Evolutionary conservation across 306 rosid species (phyloP).

Genomic region (Pyrus bretschneideri): DNA sequence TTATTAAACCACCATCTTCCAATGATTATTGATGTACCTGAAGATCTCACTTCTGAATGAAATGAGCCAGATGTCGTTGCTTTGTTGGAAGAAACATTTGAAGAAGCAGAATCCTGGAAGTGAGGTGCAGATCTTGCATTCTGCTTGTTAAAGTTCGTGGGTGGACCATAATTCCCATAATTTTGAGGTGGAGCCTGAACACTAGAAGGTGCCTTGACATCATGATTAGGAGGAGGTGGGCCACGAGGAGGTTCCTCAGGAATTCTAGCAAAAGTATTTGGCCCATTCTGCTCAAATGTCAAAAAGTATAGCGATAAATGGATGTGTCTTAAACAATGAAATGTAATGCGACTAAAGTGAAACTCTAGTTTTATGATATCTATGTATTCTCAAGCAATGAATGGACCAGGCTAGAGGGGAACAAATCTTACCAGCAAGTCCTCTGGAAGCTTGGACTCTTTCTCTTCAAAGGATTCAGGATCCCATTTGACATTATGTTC

Average conservation of each 20-base stretch:
- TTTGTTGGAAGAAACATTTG: conserved; percentile 22
- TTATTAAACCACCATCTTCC: neutral
- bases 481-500: conserved; percentile 93
- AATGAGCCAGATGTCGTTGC: conserved; percentile 28
- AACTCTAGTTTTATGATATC: neutral
- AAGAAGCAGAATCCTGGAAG: conserved; percentile 26
- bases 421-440: conserved; percentile 58
- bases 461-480: conserved; percentile 58
- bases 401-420: conserved; percentile 1
- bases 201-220: conserved; percentile 36
- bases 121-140: conserved; percentile 21
- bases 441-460: conserved; percentile 42
- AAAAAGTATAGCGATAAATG: conserved; percentile 8
- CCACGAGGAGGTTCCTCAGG: conserved; percentile 47
- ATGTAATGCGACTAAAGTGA: neutral
- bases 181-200: conserved; percentile 31
- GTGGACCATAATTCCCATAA: conserved; percentile 27
- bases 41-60: conserved; percentile 37
- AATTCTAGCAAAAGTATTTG: conserved; percentile 44
- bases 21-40: conserved; percentile 37
- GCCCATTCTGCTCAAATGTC: conserved; percentile 53
- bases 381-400: conserved; percentile 12
- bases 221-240: conserved; percentile 38
- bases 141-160: conserved; percentile 27
- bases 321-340: neutral